Percentiles rank a stretch among this genome's conserved stretches.
These are phyloP conservation scores for Tremella fuciformis DNA, from an alignment of 768 basidiomycete genomes.

Conservation along the genomic window DNA sequence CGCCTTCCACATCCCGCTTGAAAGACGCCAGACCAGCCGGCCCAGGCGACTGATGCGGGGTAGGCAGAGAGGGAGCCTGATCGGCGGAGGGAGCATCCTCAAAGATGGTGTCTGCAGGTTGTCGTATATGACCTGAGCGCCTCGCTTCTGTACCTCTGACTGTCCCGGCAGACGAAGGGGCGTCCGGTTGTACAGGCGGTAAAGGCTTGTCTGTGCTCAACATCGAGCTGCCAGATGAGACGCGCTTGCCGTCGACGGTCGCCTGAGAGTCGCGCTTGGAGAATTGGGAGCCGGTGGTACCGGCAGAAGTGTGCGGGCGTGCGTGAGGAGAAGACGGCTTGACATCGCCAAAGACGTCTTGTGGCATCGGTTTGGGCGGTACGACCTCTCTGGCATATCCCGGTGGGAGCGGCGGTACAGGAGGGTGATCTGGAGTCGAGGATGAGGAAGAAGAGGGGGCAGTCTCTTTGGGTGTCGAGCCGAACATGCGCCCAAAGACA, in stretches of 20 bases:
- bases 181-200: slow-evolving; percentile 8
- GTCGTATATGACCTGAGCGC: slow-evolving; percentile 21
- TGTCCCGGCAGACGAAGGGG: neutral
- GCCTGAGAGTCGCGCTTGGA: too few species aligned
- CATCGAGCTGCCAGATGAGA: too few species aligned
- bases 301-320: too few species aligned
- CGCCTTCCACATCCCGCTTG: slow-evolving; percentile 40
- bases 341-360: too few species aligned
- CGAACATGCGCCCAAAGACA: slow-evolving; percentile 47
- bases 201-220: slow-evolving; percentile 19
- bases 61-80: neutral
- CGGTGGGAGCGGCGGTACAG: slow-evolving; percentile 26
- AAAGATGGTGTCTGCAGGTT: slow-evolving; percentile 20
- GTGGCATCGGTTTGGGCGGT: too few species aligned
- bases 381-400: neutral
- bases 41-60: neutral
- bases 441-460: slow-evolving; percentile 9
- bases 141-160: slow-evolving; percentile 3
- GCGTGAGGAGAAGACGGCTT: too few species aligned
- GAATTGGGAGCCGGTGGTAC: too few species aligned
- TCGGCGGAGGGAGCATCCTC: neutral
- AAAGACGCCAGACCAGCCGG: slow-evolving; percentile 21
- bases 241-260: too few species aligned
- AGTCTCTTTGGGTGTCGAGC: slow-evolving; percentile 9
- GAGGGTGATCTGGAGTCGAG: slow-evolving; percentile 14